Evolutionary conservation across 345 rosid genomes (phyloP).

Genomic region (Aquilaria sinensis): DNA sequence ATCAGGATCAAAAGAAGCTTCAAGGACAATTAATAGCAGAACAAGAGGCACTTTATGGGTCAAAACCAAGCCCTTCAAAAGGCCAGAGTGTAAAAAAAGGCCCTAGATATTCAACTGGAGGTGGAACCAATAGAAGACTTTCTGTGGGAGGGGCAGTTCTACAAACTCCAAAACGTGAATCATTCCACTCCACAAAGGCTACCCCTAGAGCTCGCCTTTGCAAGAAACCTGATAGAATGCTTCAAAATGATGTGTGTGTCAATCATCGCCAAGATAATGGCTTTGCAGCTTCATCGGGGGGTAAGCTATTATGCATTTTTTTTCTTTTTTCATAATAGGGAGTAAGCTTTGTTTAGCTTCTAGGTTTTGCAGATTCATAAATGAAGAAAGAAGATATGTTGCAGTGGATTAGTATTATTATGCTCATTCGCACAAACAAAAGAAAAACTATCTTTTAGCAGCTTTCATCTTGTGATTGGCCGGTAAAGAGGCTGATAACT

Average conservation of each 20-base stretch:
- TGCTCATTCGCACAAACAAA: too few relatives aligned
- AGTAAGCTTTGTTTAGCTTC: too few relatives aligned
- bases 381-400: too few relatives aligned
- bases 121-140: conserved; percentile 59
- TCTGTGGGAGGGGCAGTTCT: conserved; percentile 70
- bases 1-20: conserved; percentile 96
- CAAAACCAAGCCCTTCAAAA: conserved; percentile 96
- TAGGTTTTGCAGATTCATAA: too few relatives aligned
- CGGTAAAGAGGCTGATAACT: too few relatives aligned
- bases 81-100: conserved; percentile 61
- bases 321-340: too few relatives aligned
- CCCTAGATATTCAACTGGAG: conserved; percentile 72
- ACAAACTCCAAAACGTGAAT: conserved; percentile 65
- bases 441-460: too few relatives aligned
- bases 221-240: conserved; percentile 44
- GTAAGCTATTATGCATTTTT: conserved; percentile 26
- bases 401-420: too few relatives aligned
- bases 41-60: conserved; percentile 91
- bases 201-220: conserved; percentile 36
- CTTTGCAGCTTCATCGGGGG: conserved; percentile 45
- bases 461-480: too few relatives aligned
- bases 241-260: conserved; percentile 28
- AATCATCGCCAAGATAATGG: conserved; percentile 36
- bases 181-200: conserved; percentile 33
- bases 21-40: conserved; percentile 94